Conservation (phyloP, 352 stramenopile species). For the Phytophthora megakarya region DNA sequence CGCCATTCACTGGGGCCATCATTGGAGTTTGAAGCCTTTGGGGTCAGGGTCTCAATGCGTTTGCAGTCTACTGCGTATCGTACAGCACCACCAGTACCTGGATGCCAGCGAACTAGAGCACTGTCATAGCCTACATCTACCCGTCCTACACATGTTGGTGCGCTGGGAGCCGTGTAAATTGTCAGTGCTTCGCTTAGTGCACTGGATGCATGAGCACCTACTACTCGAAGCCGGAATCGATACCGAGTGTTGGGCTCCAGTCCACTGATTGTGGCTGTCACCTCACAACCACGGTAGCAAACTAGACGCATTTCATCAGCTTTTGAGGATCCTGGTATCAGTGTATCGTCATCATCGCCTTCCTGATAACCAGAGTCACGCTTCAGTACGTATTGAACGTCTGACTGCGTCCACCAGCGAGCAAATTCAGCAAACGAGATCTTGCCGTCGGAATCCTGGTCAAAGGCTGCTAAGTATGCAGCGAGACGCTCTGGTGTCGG, state of each 20-base stretch:
- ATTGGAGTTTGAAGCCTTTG: constrained; percentile 14
- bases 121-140: constrained; percentile 60
- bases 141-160: constrained; percentile 56
- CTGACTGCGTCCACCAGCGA: constrained; percentile 83
- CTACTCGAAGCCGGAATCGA: constrained; percentile 78
- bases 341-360: constrained; percentile 4
- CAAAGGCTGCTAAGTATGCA: constrained; percentile 86
- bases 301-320: constrained; percentile 63
- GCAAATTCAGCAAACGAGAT: constrained; percentile 90
- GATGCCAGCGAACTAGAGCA: constrained; percentile 83
- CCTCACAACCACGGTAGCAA: constrained; percentile 74
- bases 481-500: constrained; percentile 79
- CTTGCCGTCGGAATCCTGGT: constrained; percentile 77
- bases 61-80: constrained; percentile 84
- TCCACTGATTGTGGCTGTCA: constrained; percentile 48
- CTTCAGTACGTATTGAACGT: constrained; percentile 88
- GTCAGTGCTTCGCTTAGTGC: constrained; percentile 76
- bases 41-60: constrained; percentile 61
- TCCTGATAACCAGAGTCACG: constrained; percentile 43
- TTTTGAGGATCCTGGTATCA: constrained; percentile 1
- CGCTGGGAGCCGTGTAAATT: constrained; percentile 66
- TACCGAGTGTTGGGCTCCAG: constrained; percentile 88
- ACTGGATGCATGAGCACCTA: constrained; percentile 78
- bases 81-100: constrained; percentile 62
- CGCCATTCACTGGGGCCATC: constrained; percentile 61